Conservation (phyloP, 2,329 filamentous ascomycete species). For the Xylaria sp. region DNA sequence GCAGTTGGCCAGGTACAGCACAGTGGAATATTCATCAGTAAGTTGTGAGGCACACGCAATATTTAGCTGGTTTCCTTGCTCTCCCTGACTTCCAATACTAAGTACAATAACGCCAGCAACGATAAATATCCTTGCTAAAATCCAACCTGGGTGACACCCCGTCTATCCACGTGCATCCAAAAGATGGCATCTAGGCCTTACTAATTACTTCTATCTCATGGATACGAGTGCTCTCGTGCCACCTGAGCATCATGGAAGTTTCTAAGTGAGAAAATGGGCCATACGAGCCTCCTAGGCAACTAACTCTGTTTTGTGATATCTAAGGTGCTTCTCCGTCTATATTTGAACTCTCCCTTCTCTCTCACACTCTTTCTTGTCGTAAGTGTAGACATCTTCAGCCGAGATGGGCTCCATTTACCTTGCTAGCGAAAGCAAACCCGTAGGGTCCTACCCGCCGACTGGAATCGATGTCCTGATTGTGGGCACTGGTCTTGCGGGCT, state of each 20-base stretch:
- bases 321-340: not conserved
- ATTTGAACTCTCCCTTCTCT: not conserved
- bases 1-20: no score
- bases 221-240: not conserved
- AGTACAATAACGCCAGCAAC: no score
- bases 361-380: no score
- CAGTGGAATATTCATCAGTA: no score
- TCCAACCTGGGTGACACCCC: no score
- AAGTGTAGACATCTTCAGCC: no score
- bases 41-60: no score
- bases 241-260: not conserved
- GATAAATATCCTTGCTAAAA: no score
- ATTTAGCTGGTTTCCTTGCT: no score
- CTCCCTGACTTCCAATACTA: no score
- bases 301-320: not conserved
- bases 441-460: constrained; percentile 56
- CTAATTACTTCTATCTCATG: not conserved
- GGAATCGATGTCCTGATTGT: constrained; percentile 58
- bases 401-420: constrained; percentile 37
- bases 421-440: constrained; percentile 49
- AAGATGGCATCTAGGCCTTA: not conserved
- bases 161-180: not conserved
- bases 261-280: no score
- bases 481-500: constrained; percentile 63
- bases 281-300: not conserved